Evolutionary conservation across 768 basidiomycete genomes (phyloP), one percentile per base, ranked within the genome.

Genomic region (Termitomyces sp.): DNA sequence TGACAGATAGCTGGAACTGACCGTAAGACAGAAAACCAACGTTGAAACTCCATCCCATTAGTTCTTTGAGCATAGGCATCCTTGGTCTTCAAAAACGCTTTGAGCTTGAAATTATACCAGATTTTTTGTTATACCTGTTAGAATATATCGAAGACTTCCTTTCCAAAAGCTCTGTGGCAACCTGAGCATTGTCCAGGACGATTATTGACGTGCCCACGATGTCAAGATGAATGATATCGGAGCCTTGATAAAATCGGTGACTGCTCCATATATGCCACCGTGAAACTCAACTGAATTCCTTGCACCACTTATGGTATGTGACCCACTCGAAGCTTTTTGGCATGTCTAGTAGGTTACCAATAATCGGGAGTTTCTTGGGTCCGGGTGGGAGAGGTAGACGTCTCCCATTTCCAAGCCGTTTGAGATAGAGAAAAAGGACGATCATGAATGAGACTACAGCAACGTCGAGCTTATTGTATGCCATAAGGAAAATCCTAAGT

Each of bases 41-140:
- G 26, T 61, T 44, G 27, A 60, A 68, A 37, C 57, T 49, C 63
- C 62, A 68, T 3, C 67, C 68, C 60, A 65, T 66, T 39, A 69
- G 46, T 33, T 69, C 68, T n/a, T 55, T 60, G 6, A 64, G 26
- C 68, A 69, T 69, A 1, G 64, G 46, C 37, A 64, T 3, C 18
- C 55, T 60, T 6, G 34, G 8, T n/a, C 54, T 55, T 37, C 22
- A 24, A 55, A 40, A 2, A 30, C 3, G 30, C 0, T 0, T 20
- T 14, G 16, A 32, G 33, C 27, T 32, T 13, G 24, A 10, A 32
- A 20, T 12, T 20, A 2, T n/a, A 9, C 5, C 4, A 9, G n/a
- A 33, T 6, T 7, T 10, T 18, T 7, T 5, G 24, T 13, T 5
- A 1, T 61, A 55, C 54, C 54, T 55, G 26, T 14, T 59, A 7